Evolutionary conservation across 257 asterid species (phyloP).

Genomic region (Lantana camara): DNA sequence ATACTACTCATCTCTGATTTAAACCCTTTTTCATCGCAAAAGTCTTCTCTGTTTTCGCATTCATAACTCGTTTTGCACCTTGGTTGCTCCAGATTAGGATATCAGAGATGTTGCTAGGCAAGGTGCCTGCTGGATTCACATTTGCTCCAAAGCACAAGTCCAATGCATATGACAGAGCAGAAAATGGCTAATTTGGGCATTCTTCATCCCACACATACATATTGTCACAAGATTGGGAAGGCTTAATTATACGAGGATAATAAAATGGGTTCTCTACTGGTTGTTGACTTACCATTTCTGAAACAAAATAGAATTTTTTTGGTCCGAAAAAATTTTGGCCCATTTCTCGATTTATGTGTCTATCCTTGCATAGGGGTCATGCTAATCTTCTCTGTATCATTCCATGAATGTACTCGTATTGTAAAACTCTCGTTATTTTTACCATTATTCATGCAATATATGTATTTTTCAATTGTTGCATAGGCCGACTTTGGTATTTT

Average conservation of each 20-base stretch:
- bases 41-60: background rate
- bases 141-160: conserved; percentile 97
- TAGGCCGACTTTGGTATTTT: no score
- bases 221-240: background rate
- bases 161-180: conserved; percentile 88
- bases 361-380: no score
- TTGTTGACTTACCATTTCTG: background rate
- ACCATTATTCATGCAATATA: no score
- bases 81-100: conserved; percentile 68
- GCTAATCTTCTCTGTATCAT: no score
- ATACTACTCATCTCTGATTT: background rate
- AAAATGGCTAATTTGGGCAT: conserved; percentile 60
- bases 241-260: background rate
- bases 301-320: no score
- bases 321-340: no score
- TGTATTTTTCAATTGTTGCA: no score
- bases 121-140: conserved; percentile 85
- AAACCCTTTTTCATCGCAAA: background rate
- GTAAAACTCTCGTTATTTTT: no score
- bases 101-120: conserved; percentile 90
- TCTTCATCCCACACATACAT: background rate
- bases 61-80: background rate
- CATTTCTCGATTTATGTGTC: no score
- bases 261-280: background rate
- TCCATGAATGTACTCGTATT: no score